These are phyloP conservation scores for Trichoderma reesei DNA, from an alignment of 495 filamentous ascomycete genomes.

Conservation along the genomic window DNA sequence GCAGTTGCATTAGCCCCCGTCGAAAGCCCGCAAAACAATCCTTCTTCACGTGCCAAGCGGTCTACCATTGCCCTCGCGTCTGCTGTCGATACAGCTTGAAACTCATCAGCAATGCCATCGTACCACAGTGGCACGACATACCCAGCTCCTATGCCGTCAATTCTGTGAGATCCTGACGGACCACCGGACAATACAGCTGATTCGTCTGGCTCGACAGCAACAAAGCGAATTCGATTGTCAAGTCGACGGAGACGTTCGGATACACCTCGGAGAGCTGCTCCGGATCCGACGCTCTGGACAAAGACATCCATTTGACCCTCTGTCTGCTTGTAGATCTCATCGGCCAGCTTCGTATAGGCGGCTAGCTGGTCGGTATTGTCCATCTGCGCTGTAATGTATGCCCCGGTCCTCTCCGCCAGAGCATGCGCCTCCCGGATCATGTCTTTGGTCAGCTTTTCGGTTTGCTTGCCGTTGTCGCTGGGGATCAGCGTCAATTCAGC, in stretches of 20 bases:
- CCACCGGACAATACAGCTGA: conserved; percentile 9
- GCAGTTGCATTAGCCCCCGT: conserved; percentile 7
- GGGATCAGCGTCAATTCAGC: conserved; percentile 5
- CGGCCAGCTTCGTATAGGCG: conserved; percentile 6
- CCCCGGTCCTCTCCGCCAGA: conserved; percentile 2
- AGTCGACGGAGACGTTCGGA: conserved; percentile 5
- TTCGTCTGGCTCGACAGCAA: conserved; percentile 10
- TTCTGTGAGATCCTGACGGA: not conserved
- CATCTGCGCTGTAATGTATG: conserved; percentile 10
- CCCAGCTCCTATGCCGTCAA: conserved; percentile 9
- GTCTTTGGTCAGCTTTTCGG: conserved; percentile 8
- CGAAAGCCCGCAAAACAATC: conserved; percentile 6
- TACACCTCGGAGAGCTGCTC: not conserved
- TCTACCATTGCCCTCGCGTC: conserved; percentile 5
- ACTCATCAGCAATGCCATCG: conserved; percentile 7
- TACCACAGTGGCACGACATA: conserved; percentile 10
- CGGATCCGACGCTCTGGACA: conserved; percentile 10
- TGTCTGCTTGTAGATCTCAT: conserved; percentile 10
- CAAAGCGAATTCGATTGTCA: conserved; percentile 7
- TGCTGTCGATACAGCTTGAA: not conserved
- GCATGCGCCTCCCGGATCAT: conserved; percentile 9
- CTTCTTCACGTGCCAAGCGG: conserved; percentile 9
- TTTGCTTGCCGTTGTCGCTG: conserved; percentile 9
- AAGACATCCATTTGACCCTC: conserved; percentile 6
- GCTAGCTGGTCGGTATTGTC: conserved; percentile 5